Base-by-base conservation (phyloP, 129 eudicot species). In the Gnaphalium uliginosum region DNA sequence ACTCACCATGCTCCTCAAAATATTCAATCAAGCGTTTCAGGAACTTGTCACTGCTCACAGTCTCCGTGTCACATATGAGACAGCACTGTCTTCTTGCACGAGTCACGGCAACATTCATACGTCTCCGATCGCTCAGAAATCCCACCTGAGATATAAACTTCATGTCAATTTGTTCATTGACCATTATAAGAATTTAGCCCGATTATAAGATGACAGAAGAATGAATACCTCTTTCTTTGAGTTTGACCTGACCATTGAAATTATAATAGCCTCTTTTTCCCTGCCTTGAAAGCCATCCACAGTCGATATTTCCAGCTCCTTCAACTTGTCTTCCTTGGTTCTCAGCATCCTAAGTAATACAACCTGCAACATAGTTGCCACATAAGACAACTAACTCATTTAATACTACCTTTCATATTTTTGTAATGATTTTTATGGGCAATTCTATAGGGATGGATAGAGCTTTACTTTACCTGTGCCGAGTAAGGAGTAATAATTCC, bases 231-330 rank as follows among this genome's bases (percentile, higher is more conserved):
- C 97, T 79, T 91, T 89, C 87, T 91, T 91, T 65, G 97, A 85
- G 89, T 94, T 94, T 78, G 99, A 94, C 50, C 99, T 84, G 63
- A 91, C 99, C 99, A 91, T 94, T 7, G 99, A 91, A 68, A 94
- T 94, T 63, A 94, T 87, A 66, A 94, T 94, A 61, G 97, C 97
- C 73, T 94, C 99, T 73, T 94, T 94, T 68, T 94, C 99, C 79
- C 99, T 88, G 33, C 99, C 99, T 78, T 94, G 99, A 72, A 94
- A 94, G 59, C 99, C 99, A 71, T 94, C 99, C 35, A 94, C 99
- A 0, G 99, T 91, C 26, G 99, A 94, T 39, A 91, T 94, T 66
- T 94, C 99, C 79, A 94, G 57, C 8, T 94, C 94, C 68, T 89
- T 91, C 70, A 94, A 75, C 84, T 83, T 91, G 76, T 85, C 96